Base-by-base conservation (phyloP, 805 yeast genomes). In the Candida stauntonica region DNA sequence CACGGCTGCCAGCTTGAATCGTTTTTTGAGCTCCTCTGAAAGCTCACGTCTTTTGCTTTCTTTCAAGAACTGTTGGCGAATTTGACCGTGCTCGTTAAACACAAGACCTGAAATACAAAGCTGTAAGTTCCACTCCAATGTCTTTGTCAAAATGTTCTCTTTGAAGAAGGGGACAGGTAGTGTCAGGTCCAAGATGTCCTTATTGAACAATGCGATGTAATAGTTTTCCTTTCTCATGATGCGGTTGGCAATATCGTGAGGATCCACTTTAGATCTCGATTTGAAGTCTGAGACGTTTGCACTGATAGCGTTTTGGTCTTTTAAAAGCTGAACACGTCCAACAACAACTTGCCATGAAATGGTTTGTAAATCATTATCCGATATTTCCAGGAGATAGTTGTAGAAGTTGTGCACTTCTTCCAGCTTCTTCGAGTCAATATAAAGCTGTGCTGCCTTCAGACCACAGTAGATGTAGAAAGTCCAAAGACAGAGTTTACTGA, bases 221-320 rank as follows among this genome's bases (percentile, higher is more conserved):
- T 89, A 93, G 57, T 93, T 93, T 44, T 93, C 99, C 49, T 81
- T 86, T 44, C 99, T 70, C 99, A 93, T 89, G 40, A 93, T 84
- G 42, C 99, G 69, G 57, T 93, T 94, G 12, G 97, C 98, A 36
- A 93, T 86, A 52, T 83, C 93, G 59, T 89, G 96, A 4, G 98
- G 95, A 54, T 86, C 91, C 37, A 93, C 70, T 46, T 89, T 69
- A 36, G 78, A 75, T 52, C 83, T 84, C 1, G 88, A 78, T 44
- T 75, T 80, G 42, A 79, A 67, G 54, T 83, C 89, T 2, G 66
- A 60, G 14, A 60, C 70, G 43, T 67, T 69, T 8, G 67, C 66
- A 13, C 65, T 66, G 24, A 62, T 63, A 6, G 93, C 87, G 61
- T 88, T 89, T 48, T 83, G 87, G 52, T 87, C 88, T 48, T 85